Conservation (phyloP, 2,329 filamentous ascomycete genomes). For the Diaporthe longicolla region DNA sequence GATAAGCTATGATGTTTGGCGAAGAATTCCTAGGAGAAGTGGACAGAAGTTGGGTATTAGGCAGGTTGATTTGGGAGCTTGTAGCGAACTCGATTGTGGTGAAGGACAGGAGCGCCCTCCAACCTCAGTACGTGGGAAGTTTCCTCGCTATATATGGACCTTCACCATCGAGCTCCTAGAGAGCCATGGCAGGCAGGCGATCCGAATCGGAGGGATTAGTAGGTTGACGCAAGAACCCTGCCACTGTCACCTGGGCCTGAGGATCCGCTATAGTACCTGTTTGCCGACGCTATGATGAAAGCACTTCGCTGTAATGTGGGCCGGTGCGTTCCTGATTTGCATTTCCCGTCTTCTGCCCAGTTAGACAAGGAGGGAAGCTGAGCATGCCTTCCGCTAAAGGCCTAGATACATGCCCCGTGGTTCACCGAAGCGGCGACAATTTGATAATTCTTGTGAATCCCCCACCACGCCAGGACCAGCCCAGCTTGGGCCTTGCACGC, state of each 20-base stretch:
- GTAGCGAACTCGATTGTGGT: background rate
- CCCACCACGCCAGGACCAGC: constrained; percentile 21
- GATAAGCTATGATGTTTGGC: constrained; percentile 43
- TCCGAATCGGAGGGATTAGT: background rate
- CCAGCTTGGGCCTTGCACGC: background rate
- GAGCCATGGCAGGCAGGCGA: constrained; percentile 5
- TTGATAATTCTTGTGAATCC: constrained; percentile 8
- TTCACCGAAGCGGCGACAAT: constrained; percentile 8
- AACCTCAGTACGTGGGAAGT: background rate
- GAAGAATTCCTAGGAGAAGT: constrained; percentile 42
- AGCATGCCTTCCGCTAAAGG: constrained; percentile 1
- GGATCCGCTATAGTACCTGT: constrained; percentile 13
- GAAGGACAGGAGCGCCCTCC: too few species aligned
- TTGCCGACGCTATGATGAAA: constrained; percentile 41
- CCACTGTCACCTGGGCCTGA: constrained; percentile 24
- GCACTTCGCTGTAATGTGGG: constrained; percentile 21
- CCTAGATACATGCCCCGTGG: constrained; percentile 9
- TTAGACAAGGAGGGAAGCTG: background rate
- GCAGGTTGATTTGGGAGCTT: background rate
- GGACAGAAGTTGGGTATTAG: constrained; percentile 31
- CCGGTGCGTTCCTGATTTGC: constrained; percentile 34
- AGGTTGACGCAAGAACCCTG: constrained; percentile 33
- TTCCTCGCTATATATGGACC: constrained; percentile 19
- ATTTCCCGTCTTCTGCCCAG: constrained; percentile 22
- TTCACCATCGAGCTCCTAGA: constrained; percentile 3